phyloP scores from a whole-genome alignment of 176 grass and related monocot genomes.

The Bolboschoenus planiculmis region DNA sequence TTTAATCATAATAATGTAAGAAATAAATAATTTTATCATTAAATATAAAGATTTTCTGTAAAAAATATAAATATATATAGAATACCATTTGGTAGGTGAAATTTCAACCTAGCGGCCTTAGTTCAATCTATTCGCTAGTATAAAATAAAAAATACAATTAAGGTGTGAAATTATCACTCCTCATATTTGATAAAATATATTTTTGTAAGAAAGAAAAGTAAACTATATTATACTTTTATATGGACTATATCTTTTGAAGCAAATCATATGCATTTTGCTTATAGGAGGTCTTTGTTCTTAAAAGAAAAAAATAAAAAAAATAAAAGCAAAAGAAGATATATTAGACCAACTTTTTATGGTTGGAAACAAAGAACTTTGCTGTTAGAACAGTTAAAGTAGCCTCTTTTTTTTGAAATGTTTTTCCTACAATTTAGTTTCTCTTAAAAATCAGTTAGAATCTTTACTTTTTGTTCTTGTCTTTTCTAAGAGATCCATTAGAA shows the following conservation, averaged over 20 bases:
- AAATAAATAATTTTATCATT: too few relatives aligned
- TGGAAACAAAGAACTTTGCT: not conserved
- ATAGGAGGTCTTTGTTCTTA: not conserved
- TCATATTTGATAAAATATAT: not conserved
- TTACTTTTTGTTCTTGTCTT: not conserved
- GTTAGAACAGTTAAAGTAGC: not conserved
- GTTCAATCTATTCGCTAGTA: too few relatives aligned
- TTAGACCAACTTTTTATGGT: not conserved
- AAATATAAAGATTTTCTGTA: too few relatives aligned
- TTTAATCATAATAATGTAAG: too few relatives aligned
- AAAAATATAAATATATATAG: too few relatives aligned
- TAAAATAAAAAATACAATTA: too few relatives aligned
- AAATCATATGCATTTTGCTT: not conserved
- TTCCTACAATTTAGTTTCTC: not conserved
- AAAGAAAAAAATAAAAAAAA: not conserved
- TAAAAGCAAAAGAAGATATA: not conserved
- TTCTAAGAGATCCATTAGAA: not conserved
- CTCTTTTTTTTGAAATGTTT: not conserved
- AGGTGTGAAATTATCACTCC: too few relatives aligned
- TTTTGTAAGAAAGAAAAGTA: not conserved
- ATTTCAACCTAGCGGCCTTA: too few relatives aligned
- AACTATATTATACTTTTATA: not conserved
- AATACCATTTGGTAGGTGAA: too few relatives aligned
- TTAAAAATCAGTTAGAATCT: not conserved
- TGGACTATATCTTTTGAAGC: not conserved